Evolutionary conservation across 2,329 filamentous ascomycete genomes (phyloP).

Genomic region (Apiospora malaysiana): DNA sequence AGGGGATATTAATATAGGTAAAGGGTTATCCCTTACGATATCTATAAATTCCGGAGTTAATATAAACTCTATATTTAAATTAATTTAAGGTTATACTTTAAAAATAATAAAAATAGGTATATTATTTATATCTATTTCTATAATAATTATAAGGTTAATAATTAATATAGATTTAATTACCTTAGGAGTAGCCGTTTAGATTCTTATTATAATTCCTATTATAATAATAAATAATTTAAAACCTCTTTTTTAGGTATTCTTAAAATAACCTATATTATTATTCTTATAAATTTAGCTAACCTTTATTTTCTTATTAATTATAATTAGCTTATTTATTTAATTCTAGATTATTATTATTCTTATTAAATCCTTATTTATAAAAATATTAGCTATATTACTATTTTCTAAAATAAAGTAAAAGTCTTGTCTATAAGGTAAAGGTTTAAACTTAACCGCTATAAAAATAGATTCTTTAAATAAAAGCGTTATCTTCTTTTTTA

Average conservation of each 20-base stretch:
- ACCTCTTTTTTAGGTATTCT: not conserved
- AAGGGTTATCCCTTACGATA: too few relatives aligned
- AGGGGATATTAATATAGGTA: too few relatives aligned
- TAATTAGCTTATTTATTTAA: too few relatives aligned
- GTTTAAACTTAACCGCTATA: too few relatives aligned
- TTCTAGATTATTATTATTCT: too few relatives aligned
- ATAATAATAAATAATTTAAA: not conserved
- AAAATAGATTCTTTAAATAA: too few relatives aligned
- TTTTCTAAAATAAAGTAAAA: not conserved
- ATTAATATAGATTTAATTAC: not conserved
- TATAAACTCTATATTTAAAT: not conserved
- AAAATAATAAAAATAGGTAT: not conserved
- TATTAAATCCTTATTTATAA: too few relatives aligned
- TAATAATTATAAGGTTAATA: not conserved
- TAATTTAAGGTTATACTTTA: not conserved
- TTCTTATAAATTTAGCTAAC: not conserved
- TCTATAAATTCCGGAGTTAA: not conserved
- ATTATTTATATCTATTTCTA: not conserved
- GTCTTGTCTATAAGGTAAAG: too few relatives aligned
- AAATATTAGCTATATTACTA: too few relatives aligned
- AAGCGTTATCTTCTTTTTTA: too few relatives aligned
- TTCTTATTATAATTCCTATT: not conserved
- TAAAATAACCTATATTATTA: not conserved
- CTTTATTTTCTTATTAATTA: not conserved
- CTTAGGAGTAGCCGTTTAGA: not conserved